Percentiles rank a stretch among this genome's conserved stretches.
Conservation (phyloP, 345 rosid species). For the Rhodomyrtus tomentosa region DNA sequence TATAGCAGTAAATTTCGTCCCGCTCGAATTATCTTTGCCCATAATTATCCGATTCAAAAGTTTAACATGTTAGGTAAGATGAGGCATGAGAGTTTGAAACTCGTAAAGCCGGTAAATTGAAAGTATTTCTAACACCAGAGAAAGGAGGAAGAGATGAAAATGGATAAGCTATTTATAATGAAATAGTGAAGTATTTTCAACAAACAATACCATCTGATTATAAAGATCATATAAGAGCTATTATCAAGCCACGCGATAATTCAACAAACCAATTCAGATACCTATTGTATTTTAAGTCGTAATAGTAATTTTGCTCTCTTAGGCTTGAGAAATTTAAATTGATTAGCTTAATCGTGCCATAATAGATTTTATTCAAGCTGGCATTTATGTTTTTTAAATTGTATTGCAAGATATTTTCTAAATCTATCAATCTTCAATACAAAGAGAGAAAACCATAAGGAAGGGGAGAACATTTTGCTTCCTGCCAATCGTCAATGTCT, state of each 20-base stretch:
- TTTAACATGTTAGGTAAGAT: no score
- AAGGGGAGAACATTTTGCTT: no score
- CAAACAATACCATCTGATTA: background rate
- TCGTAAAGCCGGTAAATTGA: no score
- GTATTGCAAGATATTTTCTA: background rate
- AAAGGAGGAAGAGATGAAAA: no score
- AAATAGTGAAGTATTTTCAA: background rate
- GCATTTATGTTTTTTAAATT: background rate
- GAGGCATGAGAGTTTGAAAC: no score
- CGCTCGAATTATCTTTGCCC: no score
- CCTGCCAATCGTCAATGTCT: no score
- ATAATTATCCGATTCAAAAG: no score
- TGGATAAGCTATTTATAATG: background rate
- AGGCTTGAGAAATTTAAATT: background rate
- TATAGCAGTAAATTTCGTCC: no score
- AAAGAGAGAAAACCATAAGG: background rate
- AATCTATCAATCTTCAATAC: background rate
- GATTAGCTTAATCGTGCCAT: background rate
- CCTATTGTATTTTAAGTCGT: background rate
- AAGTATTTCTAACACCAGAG: no score
- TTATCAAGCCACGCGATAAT: background rate
- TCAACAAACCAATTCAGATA: background rate
- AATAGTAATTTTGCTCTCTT: background rate
- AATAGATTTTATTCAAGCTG: background rate
- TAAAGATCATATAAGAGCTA: background rate